Base-by-base conservation (phyloP, 176 grass and related monocot species). In the Thalia dealbata region DNA sequence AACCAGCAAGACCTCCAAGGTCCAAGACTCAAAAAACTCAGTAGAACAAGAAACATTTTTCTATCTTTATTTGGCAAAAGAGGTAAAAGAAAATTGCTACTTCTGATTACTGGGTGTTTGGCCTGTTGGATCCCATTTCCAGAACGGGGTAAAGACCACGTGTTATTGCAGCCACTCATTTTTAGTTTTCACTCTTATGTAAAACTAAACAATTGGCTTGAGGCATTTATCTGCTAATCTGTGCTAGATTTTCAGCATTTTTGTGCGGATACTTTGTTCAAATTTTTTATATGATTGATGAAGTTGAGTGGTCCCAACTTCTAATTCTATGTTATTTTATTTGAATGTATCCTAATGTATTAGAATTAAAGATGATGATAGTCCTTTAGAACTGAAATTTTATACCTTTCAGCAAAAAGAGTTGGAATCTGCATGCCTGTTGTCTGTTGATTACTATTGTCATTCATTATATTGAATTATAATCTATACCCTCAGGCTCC, bases 1-100 rank as follows among this genome's bases (percentile, higher is more conserved):
- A 99, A 79, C 95, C 95, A 63, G 63, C 90, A 26, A 89, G 79
- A 78, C 73, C 82, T 80, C 78, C 52, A 51, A 87, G 84, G 75
- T 79, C 87, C 1, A 99, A 93, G 84, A 63, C 81, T 74, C 81
- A 73, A 43, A 99, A 99, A 82, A 75, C 76, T 9, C 90, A 99
- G 44, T 99, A 70, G 88, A 45, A 44, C 73, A 26, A 63, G 27
- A 38, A 4, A n/a, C 48, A 16, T 30, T 29, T 46, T 43, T n/a
- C 1, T 68, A 3, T 44, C 19, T n/a, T n/a, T 23, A 7, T 44
- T 1, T 23, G 30, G 65, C 18, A 42, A 21, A 68, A 68, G 30
- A 44, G 21, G 65, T 44, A 32, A 68, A 68, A 13, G 35, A 68
- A 67, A n/a, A 28, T 50, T 10, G 16, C 14, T 52, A 29, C 7